Conservation (phyloP, 768 basidiomycete species). For the Kwoniella sp. region DNA sequence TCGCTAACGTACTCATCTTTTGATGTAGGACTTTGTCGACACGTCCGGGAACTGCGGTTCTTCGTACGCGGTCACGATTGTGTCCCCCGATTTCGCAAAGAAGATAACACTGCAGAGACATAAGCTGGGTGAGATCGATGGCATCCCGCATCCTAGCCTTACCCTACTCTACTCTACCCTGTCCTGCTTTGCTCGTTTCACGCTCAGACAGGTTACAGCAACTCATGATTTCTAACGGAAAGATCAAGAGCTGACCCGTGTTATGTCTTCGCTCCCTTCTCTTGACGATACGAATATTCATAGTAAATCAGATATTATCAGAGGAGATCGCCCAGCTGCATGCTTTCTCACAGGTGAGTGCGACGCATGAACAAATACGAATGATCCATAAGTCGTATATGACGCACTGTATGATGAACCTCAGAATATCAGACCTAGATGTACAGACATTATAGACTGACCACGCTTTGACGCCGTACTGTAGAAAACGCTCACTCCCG, state of each 20-base stretch:
- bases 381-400: too few species aligned
- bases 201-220: neutral
- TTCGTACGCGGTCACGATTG: constrained; percentile 49
- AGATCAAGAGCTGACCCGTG: neutral
- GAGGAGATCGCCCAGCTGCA: constrained; percentile 50
- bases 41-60: constrained; percentile 56
- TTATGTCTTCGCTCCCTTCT: neutral
- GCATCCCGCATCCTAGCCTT: too few species aligned
- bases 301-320: constrained; percentile 51
- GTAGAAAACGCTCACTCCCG: constrained; percentile 53
- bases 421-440: neutral
- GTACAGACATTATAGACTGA: neutral
- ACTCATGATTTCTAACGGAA: too few species aligned
- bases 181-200: too few species aligned
- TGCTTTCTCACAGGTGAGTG: constrained; percentile 54
- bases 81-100: constrained; percentile 51
- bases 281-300: neutral
- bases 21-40: constrained; percentile 49
- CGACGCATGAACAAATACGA: too few species aligned
- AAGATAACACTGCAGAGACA: constrained; percentile 53
- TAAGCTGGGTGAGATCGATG: constrained; percentile 49
- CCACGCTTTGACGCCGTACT: neutral
- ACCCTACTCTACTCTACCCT: neutral
- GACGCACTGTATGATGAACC: neutral
- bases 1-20: too few species aligned